Conservation (phyloP, 768 basidiomycete species). For the Tricholoma bakamatsutake region DNA sequence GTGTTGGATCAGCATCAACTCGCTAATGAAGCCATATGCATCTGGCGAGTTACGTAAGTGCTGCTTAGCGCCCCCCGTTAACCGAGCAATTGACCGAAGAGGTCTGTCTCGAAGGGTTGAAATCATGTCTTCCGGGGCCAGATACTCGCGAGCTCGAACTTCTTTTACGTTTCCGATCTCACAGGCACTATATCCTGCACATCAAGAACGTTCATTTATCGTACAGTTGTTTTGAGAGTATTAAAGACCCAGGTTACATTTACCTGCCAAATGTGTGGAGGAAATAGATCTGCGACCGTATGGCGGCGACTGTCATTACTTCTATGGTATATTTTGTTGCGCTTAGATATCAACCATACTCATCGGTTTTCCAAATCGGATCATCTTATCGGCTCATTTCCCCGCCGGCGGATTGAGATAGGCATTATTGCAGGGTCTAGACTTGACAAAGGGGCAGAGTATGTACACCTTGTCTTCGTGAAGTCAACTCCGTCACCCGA, state of each 20-base stretch:
- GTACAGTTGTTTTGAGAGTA: background rate
- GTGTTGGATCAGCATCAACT: no score
- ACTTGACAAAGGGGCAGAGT: background rate
- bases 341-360: background rate
- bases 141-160: background rate
- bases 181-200: background rate
- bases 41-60: no score
- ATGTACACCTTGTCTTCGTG: background rate
- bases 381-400: background rate
- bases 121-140: background rate
- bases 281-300: background rate
- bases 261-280: background rate
- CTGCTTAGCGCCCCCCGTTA: background rate
- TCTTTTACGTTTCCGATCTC: background rate
- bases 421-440: background rate
- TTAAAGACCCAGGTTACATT: background rate
- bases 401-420: background rate
- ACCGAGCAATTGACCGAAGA: background rate
- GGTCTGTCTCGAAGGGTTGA: no score
- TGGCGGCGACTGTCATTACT: background rate
- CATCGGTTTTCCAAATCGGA: background rate
- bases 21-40: no score
- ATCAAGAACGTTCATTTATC: background rate
- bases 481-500: background rate
- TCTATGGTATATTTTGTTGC: background rate